These are phyloP conservation scores for Moesziomyces sp. DNA, from an alignment of 1,284 basidiomycete genomes.

Conservation along the genomic window DNA sequence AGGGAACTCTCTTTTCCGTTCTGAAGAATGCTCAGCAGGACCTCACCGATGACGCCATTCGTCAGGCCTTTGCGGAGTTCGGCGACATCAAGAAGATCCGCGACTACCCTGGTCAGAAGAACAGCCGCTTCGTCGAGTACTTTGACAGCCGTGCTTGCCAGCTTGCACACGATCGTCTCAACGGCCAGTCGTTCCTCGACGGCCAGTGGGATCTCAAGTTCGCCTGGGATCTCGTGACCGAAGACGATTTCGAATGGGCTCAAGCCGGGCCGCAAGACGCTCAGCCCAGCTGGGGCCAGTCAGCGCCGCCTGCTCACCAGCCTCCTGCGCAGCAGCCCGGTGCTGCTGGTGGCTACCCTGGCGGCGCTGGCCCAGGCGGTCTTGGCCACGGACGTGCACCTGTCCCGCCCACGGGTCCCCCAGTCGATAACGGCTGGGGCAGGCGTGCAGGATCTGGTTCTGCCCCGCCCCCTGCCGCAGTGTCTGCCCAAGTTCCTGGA, in stretches of 20 bases:
- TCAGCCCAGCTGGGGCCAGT: constrained; percentile 25
- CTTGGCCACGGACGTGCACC: constrained; percentile 37
- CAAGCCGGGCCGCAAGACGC: constrained; percentile 63
- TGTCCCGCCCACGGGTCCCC: constrained; percentile 29
- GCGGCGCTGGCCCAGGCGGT: constrained; percentile 8
- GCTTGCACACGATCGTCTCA: constrained; percentile 82
- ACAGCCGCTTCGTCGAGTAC: constrained; percentile 49
- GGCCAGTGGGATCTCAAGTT: constrained; percentile 87
- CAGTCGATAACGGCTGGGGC: constrained; percentile 45
- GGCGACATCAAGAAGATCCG: constrained; percentile 87
- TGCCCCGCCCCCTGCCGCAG: constrained; percentile 11
- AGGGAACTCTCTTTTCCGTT: constrained; percentile 85
- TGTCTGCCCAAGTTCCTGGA: constrained; percentile 1
- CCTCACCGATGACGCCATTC: constrained; percentile 84
- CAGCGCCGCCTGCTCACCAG: constrained; percentile 6
- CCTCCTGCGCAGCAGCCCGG: constrained; percentile 19
- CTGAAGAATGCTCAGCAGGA: constrained; percentile 77
- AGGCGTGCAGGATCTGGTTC: constrained; percentile 33
- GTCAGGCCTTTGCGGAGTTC: constrained; percentile 82
- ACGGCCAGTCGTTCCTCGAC: constrained; percentile 81
- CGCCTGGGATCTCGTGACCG: constrained; percentile 77
- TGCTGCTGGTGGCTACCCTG: constrained; percentile 16
- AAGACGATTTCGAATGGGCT: constrained; percentile 52
- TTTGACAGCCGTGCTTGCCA: constrained; percentile 71
- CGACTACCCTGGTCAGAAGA: constrained; percentile 52